These are phyloP conservation scores for Fusarium sp. DNA, from an alignment of 2,329 filamentous ascomycete genomes.

Conservation along the genomic window DNA sequence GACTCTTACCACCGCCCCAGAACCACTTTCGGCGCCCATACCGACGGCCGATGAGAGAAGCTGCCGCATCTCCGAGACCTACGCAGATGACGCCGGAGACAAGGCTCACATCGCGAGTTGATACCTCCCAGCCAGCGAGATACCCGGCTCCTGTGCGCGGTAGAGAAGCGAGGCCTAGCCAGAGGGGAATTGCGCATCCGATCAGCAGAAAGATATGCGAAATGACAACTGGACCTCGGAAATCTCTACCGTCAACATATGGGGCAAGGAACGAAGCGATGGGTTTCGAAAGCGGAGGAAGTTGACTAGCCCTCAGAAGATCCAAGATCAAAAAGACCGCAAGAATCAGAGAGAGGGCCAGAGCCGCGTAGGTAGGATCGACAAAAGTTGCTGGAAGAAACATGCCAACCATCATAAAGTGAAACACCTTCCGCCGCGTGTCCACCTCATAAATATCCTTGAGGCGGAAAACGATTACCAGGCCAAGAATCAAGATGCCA, in stretches of 20 bases:
- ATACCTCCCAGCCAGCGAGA: slow-evolving; percentile 81
- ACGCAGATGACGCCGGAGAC: slow-evolving; percentile 93
- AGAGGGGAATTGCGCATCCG: slow-evolving; percentile 93
- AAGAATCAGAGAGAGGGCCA: slow-evolving; percentile 84
- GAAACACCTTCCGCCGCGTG: slow-evolving; percentile 95
- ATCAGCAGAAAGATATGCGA: slow-evolving; percentile 96
- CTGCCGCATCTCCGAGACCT: slow-evolving; percentile 93
- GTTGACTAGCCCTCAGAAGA: slow-evolving; percentile 87
- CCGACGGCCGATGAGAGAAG: slow-evolving; percentile 87
- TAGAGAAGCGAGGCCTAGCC: slow-evolving; percentile 84
- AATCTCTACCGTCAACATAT: slow-evolving; percentile 93
- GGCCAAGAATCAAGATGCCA: slow-evolving; percentile 75
- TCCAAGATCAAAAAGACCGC: slow-evolving; percentile 90
- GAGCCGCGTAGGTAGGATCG: slow-evolving; percentile 84
- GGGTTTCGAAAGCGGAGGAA: slow-evolving; percentile 88
- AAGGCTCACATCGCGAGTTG: slow-evolving; percentile 85
- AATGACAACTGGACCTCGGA: slow-evolving; percentile 93
- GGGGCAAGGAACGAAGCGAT: slow-evolving; percentile 90
- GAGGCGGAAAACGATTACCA: slow-evolving; percentile 80
- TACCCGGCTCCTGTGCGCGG: slow-evolving; percentile 67
- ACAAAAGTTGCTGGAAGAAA: slow-evolving; percentile 88
- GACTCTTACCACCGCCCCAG: slow-evolving; percentile 95
- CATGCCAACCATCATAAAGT: slow-evolving; percentile 98
- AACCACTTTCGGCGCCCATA: slow-evolving; percentile 93
- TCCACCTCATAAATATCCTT: slow-evolving; percentile 89